Base-by-base conservation (phyloP, 1,284 basidiomycete genomes). In the Trichosporon sp. region DNA sequence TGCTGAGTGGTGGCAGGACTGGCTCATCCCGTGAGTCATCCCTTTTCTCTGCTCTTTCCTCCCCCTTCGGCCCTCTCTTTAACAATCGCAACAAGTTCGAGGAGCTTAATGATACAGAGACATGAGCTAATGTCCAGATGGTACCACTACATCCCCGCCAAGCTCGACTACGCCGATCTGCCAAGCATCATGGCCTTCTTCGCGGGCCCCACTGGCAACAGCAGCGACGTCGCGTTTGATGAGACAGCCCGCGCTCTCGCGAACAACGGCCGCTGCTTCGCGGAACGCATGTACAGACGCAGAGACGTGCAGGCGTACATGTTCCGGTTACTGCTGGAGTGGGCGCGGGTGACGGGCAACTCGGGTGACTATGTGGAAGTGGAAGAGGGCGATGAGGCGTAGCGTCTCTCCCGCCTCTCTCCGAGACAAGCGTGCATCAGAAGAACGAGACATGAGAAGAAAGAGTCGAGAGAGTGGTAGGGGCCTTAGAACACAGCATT, bases 221-320 rank as follows among this genome's bases (percentile, higher is more conserved):
- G 8, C 51, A 21, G 74, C 21, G 79, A 78, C 10, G 72, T 79
- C 12, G 81, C 76, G 1, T 84, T 84, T 68, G 84, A 85, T 71
- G 80, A 81, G 68, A 82, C 83, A 10, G 84, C 83, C 1, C 76
- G 81, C 59, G 81, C 81, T 2, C 71, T 85, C 2, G 84, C 80
- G 2, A 68, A 73, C 46, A 84, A 84, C 71, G 84, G 84, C 21
- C 77, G 83, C 79, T 83, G 82, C 71, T 83, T 83, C 67, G 81
- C 80, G 12, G 71, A 81, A 67, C 76, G 81, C 37, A 84, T 84
- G 81, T 83, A 81, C 75, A 71, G 83, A 31, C 76, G 81, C 40
- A 77, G 79, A 48, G 83, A 84, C 76, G 67, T 84, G 38, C 85
- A 86, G 76, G 85, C 84, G 61, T 86, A 85, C 76, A 83, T 85